phyloP scores from a whole-genome alignment of 2,329 filamentous ascomycete species.

The Amesomyces nigricolor region DNA sequence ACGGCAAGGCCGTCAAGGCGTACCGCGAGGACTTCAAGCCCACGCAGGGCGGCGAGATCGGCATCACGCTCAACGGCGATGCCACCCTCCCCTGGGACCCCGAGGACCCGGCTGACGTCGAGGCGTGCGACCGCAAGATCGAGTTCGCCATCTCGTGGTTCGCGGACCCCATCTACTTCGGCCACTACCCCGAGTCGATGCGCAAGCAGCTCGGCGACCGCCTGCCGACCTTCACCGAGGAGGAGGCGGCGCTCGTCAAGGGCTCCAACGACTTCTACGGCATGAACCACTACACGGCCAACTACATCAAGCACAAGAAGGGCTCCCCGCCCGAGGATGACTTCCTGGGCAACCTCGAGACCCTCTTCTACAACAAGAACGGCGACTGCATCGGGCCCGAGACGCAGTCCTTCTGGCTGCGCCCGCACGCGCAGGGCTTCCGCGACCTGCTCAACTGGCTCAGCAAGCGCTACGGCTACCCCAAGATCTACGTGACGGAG shows the following conservation, averaged over 20 bases:
- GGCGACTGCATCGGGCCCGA: conserved; percentile 72
- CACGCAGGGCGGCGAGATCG: conserved; percentile 68
- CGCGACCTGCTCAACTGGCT: conserved; percentile 71
- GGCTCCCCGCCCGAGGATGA: conserved; percentile 58
- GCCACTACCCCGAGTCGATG: conserved; percentile 81
- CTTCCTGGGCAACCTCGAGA: conserved; percentile 69
- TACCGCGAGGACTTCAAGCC: conserved; percentile 79
- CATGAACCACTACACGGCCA: conserved; percentile 90
- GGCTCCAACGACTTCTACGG: conserved; percentile 93
- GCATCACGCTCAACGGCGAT: conserved; percentile 83
- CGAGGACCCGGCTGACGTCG: conserved; percentile 66
- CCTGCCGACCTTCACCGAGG: conserved; percentile 66
- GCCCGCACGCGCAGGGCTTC: conserved; percentile 71
- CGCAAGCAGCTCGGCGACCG: conserved; percentile 71
- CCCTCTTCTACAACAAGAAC: conserved; percentile 62
- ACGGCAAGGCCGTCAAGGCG: conserved; percentile 72
- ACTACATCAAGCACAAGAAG: conserved; percentile 72
- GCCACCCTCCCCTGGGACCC: conserved; percentile 79
- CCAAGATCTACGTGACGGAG: conserved; percentile 82
- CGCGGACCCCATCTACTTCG: conserved; percentile 79
- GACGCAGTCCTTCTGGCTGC: conserved; percentile 77
- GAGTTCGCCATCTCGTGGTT: conserved; percentile 89
- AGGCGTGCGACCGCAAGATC: conserved; percentile 72
- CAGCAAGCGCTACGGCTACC: conserved; percentile 67
- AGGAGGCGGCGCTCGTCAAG: conserved; percentile 67